A percentile compares a stretch with the other conserved stretches of the same genome.
Evolutionary conservation across 768 basidiomycete species (phyloP).

Genomic region (Leccinum variicolor): DNA sequence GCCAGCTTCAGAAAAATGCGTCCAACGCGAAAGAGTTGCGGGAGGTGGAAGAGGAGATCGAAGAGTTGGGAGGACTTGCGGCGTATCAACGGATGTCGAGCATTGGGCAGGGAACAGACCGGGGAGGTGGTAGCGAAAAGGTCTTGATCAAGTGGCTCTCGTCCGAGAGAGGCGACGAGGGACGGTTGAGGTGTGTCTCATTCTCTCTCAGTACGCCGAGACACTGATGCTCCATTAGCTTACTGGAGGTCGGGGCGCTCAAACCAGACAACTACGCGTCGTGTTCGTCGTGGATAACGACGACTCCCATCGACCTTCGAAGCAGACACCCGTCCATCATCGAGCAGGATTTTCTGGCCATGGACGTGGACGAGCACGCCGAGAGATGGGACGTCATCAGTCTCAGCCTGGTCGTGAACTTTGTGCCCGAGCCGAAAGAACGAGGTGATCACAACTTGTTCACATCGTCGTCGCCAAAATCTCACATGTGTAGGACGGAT

Average conservation of each 20-base stretch:
- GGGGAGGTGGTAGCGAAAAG: conserved; percentile 88
- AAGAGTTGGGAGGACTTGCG: conserved; percentile 70
- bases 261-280: conserved; percentile 76
- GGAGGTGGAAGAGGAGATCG: conserved; percentile 60
- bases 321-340: conserved; percentile 77
- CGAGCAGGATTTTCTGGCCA: conserved; percentile 82
- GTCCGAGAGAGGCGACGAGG: conserved; percentile 22
- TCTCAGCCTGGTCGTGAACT: conserved; percentile 87
- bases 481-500: conserved; percentile 49
- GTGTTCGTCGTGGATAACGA: conserved; percentile 68
- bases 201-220: conserved; percentile 7
- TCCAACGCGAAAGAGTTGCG: conserved; percentile 35
- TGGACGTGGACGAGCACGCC: conserved; percentile 49
- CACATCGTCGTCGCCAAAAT: neutral
- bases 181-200: conserved; percentile 31
- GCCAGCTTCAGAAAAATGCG: conserved; percentile 43
- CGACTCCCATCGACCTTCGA: conserved; percentile 76
- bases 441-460: conserved; percentile 53
- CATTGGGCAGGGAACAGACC: conserved; percentile 73
- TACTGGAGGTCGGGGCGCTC: conserved; percentile 88
- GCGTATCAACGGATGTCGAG: conserved; percentile 81
- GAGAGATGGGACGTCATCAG: conserved; percentile 77
- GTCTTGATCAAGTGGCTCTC: conserved; percentile 72
- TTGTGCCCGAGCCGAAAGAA: conserved; percentile 70
- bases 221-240: conserved; percentile 35